Evolutionary conservation across 75 land plant genomes (phyloP), one percentile per base, ranked within the genome.

Genomic region (Picea glauca): DNA sequence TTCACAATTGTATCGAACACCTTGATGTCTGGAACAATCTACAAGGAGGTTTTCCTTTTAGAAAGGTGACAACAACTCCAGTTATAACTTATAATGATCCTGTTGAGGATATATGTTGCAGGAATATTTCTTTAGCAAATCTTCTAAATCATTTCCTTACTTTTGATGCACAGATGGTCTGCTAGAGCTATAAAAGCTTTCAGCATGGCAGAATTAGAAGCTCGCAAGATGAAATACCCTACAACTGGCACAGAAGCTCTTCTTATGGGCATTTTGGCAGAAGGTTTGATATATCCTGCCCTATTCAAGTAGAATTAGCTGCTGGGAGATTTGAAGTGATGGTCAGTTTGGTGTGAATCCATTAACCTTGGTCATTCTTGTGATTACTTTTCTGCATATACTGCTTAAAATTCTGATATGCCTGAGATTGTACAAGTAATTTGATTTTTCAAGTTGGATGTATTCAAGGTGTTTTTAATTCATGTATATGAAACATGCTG

Each of bases 201-300:
- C 79, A 79, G 88, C 38, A 87, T 93, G 98, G 92, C 78, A n/a
- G 91, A 89, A 79, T 62, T 93, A 83, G 98, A 96, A 65, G 96
- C 98, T 17, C 86, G 98, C 76, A 96, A 94, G 89, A 74, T 96
- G 54, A 96, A 89, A 82, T 93, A 92, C 61, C 88, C 93, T 7
- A 88, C 79, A 15, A 93, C 93, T 13, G 98, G 98, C 23, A 96
- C 98, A 15, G 98, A 96, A 76, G 88, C 91, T 15, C 84, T 96
- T 54, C 87, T 96, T 12, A 89, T 96, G 94, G 96, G 96, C 8
- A 92, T 96, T 66, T 75, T 96, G 60, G 85, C 93, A 61, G 98
- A 96, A 87, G 98, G 98, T 93, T 38, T 56, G 83, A 82, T 62
- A 62, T 70, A 26, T 20, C 73, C 20, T 70, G 73, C 23, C 43